These are phyloP conservation scores for Breynia disticha DNA, from an alignment of 441 rosid genomes.

Conservation along the genomic window DNA sequence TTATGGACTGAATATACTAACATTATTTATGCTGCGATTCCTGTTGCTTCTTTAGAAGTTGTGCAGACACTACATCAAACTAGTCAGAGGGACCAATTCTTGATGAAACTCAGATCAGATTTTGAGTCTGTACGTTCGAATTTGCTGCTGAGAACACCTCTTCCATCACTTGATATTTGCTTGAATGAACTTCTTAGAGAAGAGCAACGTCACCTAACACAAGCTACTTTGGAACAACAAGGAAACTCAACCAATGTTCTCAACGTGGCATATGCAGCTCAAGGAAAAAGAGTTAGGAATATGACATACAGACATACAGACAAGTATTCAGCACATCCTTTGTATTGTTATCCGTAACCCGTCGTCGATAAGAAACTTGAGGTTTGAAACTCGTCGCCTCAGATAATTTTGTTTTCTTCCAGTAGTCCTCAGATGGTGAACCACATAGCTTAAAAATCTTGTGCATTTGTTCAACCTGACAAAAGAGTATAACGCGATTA, in stretches of 20 bases:
- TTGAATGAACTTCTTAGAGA: background rate
- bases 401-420: background rate
- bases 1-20: background rate
- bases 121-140: background rate
- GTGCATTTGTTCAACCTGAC: background rate
- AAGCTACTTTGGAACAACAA: background rate
- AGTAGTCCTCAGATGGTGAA: conserved; percentile 4
- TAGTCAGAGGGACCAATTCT: background rate
- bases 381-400: conserved; percentile 1
- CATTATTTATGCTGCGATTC: background rate
- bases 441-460: conserved; percentile 7
- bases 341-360: too few species aligned
- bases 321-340: too few species aligned
- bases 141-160: background rate
- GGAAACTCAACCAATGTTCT: background rate
- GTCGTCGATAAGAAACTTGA: background rate
- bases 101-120: background rate
- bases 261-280: background rate
- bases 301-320: too few species aligned
- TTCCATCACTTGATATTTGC: background rate
- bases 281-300: background rate
- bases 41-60: background rate
- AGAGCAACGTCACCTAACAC: background rate
- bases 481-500: too few species aligned
- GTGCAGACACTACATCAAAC: background rate